Evolutionary conservation across 441 rosid species (phyloP), one percentile per base, ranked within the genome.

Genomic region (Populus trichocarpa): DNA sequence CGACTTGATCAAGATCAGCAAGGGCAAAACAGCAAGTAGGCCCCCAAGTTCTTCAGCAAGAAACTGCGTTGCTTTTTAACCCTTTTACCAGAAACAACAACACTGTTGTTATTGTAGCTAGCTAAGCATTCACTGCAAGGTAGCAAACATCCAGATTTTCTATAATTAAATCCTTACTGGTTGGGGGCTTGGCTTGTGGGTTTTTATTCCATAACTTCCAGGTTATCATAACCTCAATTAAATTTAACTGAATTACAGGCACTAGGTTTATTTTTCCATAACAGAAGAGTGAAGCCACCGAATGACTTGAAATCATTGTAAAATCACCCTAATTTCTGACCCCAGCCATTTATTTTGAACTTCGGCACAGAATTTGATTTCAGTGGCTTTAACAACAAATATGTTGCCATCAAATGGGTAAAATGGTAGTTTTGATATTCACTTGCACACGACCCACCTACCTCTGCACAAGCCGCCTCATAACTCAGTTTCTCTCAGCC

Each of bases 391-490:
- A 38, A 22, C 33, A 12, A 9, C 42, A 72, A 80, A 46, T 69
- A 70, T 7, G 75, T 65, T 30, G 33, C 50, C 50, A 20, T 72
- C 65, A 65, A 0, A 20, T 75, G 89, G 87, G 83, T 75, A 86
- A 70, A 76, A 77, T 6, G 11, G 88, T 86, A 83, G 40, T 80
- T 80, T 66, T 75, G 16, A 0, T 5, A 2, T 11, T 33, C 69
- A 5, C 61, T 35, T 59, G 14, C 18, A 18, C 38, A 13, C 33
- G 50, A 16, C 40, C 79, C 78, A 82, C 70, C 79, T 79, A 32
- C 67, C 67, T 69, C 79, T 75, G 81, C 71, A 8, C 76, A 75
- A 84, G 84, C 86, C 86, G 84, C 86, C 86, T 77, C 82, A 79
- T 75, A 80, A 77, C 81, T 61, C 73, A 71, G 73, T 74, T 75